These are phyloP conservation scores for Marasmius tenuissimus DNA, from an alignment of 1,284 basidiomycete genomes.

Conservation along the genomic window DNA sequence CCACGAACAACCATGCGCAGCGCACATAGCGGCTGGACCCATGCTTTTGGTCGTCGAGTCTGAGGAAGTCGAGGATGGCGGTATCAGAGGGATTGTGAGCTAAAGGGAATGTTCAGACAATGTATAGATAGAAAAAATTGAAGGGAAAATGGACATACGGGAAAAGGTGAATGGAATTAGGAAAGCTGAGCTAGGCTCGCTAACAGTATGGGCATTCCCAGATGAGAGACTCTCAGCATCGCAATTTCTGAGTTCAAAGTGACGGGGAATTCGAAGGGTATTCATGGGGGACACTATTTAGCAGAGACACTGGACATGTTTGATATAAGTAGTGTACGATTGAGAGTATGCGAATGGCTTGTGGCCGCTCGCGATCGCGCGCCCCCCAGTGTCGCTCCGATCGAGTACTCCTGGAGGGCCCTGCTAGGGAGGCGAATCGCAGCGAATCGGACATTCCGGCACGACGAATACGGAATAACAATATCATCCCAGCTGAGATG, in stretches of 20 bases:
- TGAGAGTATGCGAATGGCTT: no score
- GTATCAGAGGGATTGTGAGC: background rate
- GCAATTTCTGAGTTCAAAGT: background rate
- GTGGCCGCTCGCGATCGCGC: no score
- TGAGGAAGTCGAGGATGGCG: background rate
- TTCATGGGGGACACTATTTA: background rate
- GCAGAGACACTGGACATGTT: no score
- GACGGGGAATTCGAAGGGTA: background rate
- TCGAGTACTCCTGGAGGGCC: no score
- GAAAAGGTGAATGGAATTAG: background rate
- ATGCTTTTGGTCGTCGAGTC: background rate
- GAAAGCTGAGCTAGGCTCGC: conserved; percentile 10
- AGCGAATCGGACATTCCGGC: no score
- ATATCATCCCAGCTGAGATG: no score
- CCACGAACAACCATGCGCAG: background rate
- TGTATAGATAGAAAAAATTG: background rate
- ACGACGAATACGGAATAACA: no score
- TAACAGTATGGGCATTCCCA: background rate
- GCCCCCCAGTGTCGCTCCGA: no score
- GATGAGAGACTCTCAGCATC: background rate
- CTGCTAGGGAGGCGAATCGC: no score
- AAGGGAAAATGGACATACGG: background rate
- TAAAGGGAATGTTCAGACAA: background rate
- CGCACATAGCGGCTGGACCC: background rate
- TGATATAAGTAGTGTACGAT: no score